Evolutionary conservation across 116 monocot species (phyloP), one percentile per base, ranked within the genome.

Genomic region (Dioscorea cayenensis): DNA sequence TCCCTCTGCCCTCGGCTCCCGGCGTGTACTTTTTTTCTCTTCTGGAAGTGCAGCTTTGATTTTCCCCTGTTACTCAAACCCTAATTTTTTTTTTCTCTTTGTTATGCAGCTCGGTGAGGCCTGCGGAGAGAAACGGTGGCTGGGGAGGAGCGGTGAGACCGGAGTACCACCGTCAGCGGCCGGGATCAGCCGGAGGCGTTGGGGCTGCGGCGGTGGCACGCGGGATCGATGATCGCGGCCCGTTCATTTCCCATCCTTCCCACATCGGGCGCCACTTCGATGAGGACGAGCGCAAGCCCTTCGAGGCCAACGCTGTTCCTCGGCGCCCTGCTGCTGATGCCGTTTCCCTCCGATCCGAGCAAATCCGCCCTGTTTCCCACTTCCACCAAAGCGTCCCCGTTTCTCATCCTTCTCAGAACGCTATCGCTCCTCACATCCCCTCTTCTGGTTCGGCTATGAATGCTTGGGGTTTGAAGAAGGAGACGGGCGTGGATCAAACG

Each of bases 231-330:
- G 84, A 84, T 32, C 64, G 74, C 17, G 76, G 65, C 67, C 87
- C 72, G 27, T 88, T 92, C 64, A 84, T 87, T 16, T 52, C 85
- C 20, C 70, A 73, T 51, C 68, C 77, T 1, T 71, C 64, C n/a
- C 72, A 69, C 66, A 87, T 90, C 65, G 92, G 93, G 14, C 88
- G 81, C 68, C 86, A 97, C 84, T 97, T 97, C 75, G 97, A 97
- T 61, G 93, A 97, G 80, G 97, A 97, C 74, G 97, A 97, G 83
- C 90, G 97, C 69, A 97, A 89, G 75, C 93, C 97, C 35, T 97
- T 97, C 68, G 92, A 93, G 25, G 71, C 85, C 25, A 51, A 77
- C 49, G 72, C 86, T 63, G 74, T 73, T 14, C 78, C 82, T 14
- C 81, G 81, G 50, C 83, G 85, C 43, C 58, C 60, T 36, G 28